Evolutionary conservation across 176 grass and related monocot genomes (phyloP).

Genomic region (Eragrostis curvula): DNA sequence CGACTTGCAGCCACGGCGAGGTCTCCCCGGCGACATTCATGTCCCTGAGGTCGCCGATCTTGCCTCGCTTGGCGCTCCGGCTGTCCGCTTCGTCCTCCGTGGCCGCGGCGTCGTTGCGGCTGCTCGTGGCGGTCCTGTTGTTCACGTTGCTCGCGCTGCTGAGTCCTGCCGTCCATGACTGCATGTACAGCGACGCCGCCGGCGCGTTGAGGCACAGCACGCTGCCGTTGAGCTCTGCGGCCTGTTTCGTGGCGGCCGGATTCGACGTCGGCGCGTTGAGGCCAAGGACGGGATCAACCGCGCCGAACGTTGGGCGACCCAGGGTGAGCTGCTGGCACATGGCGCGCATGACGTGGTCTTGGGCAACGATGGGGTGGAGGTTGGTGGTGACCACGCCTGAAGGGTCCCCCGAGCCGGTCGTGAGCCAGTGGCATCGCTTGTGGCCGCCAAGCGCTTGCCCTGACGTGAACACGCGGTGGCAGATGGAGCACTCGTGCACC

Average conservation of each 20-base stretch:
- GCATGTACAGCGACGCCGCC: slow-evolving; percentile 57
- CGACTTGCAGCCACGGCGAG: slow-evolving; percentile 76
- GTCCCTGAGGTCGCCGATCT: slow-evolving; percentile 73
- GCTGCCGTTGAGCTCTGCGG: slow-evolving; percentile 16
- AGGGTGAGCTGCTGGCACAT: slow-evolving; percentile 57
- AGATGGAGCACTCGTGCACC: slow-evolving; percentile 91
- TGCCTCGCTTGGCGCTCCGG: slow-evolving; percentile 51
- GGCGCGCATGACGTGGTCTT: slow-evolving; percentile 44
- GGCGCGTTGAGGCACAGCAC: slow-evolving; percentile 50
- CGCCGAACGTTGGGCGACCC: slow-evolving; percentile 33
- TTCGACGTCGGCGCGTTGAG: slow-evolving; percentile 71
- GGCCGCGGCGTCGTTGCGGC: slow-evolving; percentile 29
- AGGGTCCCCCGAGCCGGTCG: slow-evolving; percentile 46
- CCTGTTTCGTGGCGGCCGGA: background rate
- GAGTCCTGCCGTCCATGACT: slow-evolving; percentile 39
- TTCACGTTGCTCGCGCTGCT: slow-evolving; percentile 44
- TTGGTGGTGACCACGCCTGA: slow-evolving; percentile 34
- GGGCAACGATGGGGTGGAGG: slow-evolving; percentile 29
- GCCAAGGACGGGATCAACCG: slow-evolving; percentile 35
- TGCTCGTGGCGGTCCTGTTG: slow-evolving; percentile 45
- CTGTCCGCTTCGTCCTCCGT: slow-evolving; percentile 80
- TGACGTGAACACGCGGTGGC: slow-evolving; percentile 81
- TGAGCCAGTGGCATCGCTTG: slow-evolving; percentile 89
- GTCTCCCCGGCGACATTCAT: slow-evolving; percentile 68
- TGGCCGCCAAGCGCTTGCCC: slow-evolving; percentile 94